Evolutionary conservation across 495 filamentous ascomycete genomes (phyloP).

Genomic region (Penicillium herquei): DNA sequence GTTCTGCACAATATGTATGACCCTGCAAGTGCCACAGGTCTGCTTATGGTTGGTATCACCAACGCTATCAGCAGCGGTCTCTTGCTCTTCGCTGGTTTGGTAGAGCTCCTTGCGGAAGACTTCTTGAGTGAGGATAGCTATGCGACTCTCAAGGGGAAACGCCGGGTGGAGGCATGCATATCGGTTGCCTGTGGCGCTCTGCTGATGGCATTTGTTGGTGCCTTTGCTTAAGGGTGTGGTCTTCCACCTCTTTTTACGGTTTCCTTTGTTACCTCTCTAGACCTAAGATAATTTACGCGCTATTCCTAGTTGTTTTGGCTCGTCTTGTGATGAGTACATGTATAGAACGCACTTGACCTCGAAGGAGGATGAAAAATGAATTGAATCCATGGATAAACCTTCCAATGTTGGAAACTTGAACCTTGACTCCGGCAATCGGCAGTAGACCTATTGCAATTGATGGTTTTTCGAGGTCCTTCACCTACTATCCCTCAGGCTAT

Average conservation of each 20-base stretch:
- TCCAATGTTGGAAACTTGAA: too few species aligned
- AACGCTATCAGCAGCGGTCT: constrained; percentile 88
- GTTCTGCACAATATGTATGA: constrained; percentile 81
- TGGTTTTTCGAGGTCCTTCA: too few species aligned
- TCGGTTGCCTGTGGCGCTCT: constrained; percentile 73
- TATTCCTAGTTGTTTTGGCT: neutral
- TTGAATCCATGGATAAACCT: too few species aligned
- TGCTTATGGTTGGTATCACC: constrained; percentile 89
- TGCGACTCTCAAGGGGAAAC: constrained; percentile 63
- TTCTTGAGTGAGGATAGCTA: constrained; percentile 91
- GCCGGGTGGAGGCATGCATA: constrained; percentile 70
- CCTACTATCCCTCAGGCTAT: too few species aligned
- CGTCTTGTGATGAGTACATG: too few species aligned
- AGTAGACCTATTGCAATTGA: too few species aligned
- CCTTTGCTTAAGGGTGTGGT: constrained; percentile 63
- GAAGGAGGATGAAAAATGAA: too few species aligned
- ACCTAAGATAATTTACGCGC: neutral
- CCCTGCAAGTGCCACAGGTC: constrained; percentile 73
- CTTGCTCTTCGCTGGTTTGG: constrained; percentile 85
- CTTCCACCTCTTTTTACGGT: neutral
- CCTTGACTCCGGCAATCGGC: too few species aligned
- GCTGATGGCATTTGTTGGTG: constrained; percentile 87
- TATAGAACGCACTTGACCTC: too few species aligned
- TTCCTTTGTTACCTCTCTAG: neutral
- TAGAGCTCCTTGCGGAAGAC: constrained; percentile 90